Evolutionary conservation across 345 rosid species (phyloP).

Genomic region (Eucalyptus virginea): DNA sequence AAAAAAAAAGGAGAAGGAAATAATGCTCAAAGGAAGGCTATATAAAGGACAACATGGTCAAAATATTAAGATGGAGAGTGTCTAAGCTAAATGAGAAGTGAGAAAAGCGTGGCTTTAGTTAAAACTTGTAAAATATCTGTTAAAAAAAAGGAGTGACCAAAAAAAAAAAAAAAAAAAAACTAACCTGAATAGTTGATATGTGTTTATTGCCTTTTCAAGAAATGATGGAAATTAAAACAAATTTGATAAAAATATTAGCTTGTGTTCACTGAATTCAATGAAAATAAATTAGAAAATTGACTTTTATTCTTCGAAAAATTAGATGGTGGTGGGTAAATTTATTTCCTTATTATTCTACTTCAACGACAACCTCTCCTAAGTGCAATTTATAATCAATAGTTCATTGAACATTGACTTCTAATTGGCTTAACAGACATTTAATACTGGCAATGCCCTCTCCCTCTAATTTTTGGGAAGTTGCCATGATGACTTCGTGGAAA

Average conservation of each 20-base stretch:
- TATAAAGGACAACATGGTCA: background rate
- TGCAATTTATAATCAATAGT: background rate
- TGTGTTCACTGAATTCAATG: background rate
- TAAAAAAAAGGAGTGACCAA: background rate
- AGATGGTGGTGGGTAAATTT: background rate
- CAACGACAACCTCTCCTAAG: accelerated
- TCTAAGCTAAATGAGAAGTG: accelerated
- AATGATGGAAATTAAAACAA: background rate
- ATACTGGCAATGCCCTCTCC: background rate
- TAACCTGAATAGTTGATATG: background rate
- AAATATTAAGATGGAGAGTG: background rate
- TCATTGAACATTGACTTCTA: background rate
- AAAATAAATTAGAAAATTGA: background rate
- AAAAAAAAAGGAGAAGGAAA: accelerated
- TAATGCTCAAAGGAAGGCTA: background rate
- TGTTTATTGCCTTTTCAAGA: background rate
- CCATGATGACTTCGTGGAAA: accelerated
- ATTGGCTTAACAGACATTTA: background rate
- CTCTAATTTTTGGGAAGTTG: background rate
- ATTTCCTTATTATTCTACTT: background rate
- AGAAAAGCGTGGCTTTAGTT: accelerated
- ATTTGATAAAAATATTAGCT: background rate
- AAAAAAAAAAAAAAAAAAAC: background rate
- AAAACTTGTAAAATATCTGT: background rate
- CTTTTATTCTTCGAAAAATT: background rate